A percentile compares a stretch with the other conserved stretches of the same genome.
Evolutionary conservation across 2,329 filamentous ascomycete genomes (phyloP).

Genomic region (Sarocladiaceae sp.): DNA sequence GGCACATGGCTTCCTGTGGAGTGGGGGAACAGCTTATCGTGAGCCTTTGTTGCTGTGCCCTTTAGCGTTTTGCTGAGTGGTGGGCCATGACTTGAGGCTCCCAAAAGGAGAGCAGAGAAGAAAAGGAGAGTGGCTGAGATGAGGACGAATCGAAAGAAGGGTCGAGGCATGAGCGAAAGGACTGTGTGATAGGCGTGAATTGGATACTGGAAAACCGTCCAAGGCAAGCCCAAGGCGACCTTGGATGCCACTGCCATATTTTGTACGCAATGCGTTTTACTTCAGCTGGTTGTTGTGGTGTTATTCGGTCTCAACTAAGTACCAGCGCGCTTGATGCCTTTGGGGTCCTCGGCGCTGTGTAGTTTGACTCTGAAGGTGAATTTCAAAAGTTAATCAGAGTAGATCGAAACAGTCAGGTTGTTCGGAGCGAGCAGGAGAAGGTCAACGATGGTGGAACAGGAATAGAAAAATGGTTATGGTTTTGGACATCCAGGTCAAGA

Average conservation of each 20-base stretch:
- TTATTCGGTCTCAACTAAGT: too few relatives aligned
- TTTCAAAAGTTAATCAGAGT: too few relatives aligned
- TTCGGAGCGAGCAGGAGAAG: too few relatives aligned
- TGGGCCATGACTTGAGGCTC: neutral
- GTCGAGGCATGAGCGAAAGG: neutral
- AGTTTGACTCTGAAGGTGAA: too few relatives aligned
- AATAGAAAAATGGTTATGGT: too few relatives aligned
- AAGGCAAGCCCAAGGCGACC: neutral
- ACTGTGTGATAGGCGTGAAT: neutral
- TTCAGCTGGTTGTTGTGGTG: too few relatives aligned
- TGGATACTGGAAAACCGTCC: neutral
- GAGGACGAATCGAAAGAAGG: neutral
- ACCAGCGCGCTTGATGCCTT: too few relatives aligned
- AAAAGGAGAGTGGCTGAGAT: neutral
- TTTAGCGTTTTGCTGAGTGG: neutral
- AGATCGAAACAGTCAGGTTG: too few relatives aligned
- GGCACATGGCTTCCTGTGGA: neutral
- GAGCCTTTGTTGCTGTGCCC: neutral
- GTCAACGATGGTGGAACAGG: too few relatives aligned
- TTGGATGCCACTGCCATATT: neutral
- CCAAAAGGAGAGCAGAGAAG: neutral
- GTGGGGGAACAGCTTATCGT: neutral
- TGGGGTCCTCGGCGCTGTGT: too few relatives aligned
- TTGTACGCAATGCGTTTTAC: too few relatives aligned
- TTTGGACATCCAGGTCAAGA: too few relatives aligned